Evolutionary conservation across 225 moss, liverwort and hornwort species (phyloP), one percentile per base, ranked within the genome.

Genomic region (Bryoerythrophyllum caledonicum): DNA sequence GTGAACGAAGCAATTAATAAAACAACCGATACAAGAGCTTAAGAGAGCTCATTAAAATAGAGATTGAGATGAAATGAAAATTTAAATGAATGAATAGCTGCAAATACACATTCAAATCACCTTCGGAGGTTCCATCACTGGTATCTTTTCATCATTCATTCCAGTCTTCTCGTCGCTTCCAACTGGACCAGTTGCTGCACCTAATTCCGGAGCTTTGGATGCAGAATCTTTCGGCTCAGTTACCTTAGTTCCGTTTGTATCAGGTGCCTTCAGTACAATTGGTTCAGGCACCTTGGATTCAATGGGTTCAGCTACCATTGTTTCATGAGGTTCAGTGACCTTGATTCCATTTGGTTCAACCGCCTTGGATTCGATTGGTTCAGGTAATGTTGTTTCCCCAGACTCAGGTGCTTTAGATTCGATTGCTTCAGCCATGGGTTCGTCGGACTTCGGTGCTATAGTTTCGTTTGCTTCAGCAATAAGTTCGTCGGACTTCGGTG

Each of bases 81-180:
- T 32, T 32, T 16, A 38, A 55, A 40, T 24, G 0, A 25, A 20
- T 19, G 8, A 7, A 23, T n/a, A 24, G 27, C 65, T 2, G 38
- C 40, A 56, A 30, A 56, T 44, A 62, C 61, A 37, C 5, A 20
- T 23, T 51, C 65, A 52, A 54, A 72, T 80, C 53, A 63, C 86
- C 77, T 80, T 82, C 15, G 80, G 16, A 72, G 79, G 55, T 66
- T 80, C 77, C 24, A 62, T 55, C 59, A 68, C 80, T 30, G 65
- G 5, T 63, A 71, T 75, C 48, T 78, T 75, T 28, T 37, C 79
- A 44, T 84, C 82, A 59, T 19, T 24, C 30, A 30, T 56, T 43
- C 13, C 74, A 65, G 28, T 26, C 25, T 26, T 71, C 9, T 40
- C 56, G 10, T 38, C 56, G 8, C 24, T 52, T 24, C 23, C 46